Conservation (phyloP, 2,329 filamentous ascomycete genomes). For the Pseudopithomyces chartarum region DNA sequence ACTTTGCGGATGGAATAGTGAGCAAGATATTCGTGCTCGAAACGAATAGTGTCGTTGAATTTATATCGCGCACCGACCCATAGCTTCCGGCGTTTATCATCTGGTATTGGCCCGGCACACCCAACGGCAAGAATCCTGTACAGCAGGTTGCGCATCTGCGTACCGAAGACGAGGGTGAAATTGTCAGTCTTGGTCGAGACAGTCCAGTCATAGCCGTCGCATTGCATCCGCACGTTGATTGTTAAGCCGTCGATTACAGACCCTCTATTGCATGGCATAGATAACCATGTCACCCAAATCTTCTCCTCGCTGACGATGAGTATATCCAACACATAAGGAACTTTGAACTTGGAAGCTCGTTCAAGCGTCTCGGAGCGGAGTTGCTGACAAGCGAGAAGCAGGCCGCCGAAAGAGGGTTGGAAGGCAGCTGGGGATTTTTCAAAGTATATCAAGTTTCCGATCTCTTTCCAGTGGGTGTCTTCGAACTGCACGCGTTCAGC, state of each 20-base stretch:
- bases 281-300: conserved; percentile 2
- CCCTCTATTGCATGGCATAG: not conserved
- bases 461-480: conserved; percentile 1
- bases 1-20: not conserved
- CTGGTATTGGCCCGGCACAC: not conserved
- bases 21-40: not conserved
- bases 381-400: not conserved
- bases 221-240: not conserved
- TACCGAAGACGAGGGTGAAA: not conserved
- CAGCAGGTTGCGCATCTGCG: not conserved
- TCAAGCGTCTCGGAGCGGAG: not conserved
- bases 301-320: not conserved
- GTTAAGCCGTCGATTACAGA: not conserved
- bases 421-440: not conserved
- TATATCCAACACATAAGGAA: not conserved
- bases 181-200: not conserved
- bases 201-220: not conserved
- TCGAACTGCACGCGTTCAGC: not conserved
- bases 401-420: not conserved
- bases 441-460: conserved; percentile 2
- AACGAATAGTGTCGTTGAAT: not conserved
- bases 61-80: not conserved
- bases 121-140: not conserved
- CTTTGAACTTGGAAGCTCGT: not conserved
- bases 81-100: not conserved